A percentile compares a stretch with the other conserved stretches of the same genome.
phyloP scores from a whole-genome alignment of 352 stramenopile species.

The Globisporangium polare region DNA sequence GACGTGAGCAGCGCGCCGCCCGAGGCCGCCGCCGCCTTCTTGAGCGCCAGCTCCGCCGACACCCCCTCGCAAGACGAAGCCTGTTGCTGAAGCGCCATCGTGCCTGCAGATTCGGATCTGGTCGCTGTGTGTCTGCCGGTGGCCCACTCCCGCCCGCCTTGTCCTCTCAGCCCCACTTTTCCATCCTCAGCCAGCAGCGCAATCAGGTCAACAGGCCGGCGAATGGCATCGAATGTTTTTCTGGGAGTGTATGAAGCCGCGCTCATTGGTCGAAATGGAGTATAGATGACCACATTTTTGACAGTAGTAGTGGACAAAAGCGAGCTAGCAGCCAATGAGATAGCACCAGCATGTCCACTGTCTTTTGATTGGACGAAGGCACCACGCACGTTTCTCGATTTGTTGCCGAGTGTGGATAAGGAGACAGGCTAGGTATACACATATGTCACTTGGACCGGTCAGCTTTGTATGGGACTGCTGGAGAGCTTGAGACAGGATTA shows the following conservation, averaged over 20 bases:
- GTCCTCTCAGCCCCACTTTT: not conserved
- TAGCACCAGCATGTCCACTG: not conserved
- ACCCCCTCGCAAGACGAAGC: not conserved
- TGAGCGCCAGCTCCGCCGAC: slow-evolving; percentile 34
- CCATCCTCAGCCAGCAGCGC: not conserved
- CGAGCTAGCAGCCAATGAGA: not conserved
- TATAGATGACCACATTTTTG: not conserved
- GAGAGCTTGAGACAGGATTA: too few relatives aligned
- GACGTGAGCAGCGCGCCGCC: slow-evolving; percentile 69
- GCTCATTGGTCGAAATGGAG: not conserved
- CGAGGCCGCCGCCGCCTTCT: slow-evolving; percentile 71
- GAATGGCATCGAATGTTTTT: slow-evolving; percentile 3
- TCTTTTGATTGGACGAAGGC: not conserved
- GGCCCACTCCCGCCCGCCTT: not conserved
- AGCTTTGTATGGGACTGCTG: too few relatives aligned
- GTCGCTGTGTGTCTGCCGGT: not conserved
- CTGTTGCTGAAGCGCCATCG: slow-evolving; percentile 8
- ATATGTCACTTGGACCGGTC: too few relatives aligned
- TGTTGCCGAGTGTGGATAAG: too few relatives aligned
- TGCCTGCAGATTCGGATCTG: slow-evolving; percentile 12
- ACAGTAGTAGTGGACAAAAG: not conserved
- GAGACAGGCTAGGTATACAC: too few relatives aligned
- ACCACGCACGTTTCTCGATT: not conserved
- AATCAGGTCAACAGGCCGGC: not conserved
- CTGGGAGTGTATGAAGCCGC: not conserved